Evolutionary conservation across 305 asterid species (phyloP).

Genomic region (Rubia balearica): DNA sequence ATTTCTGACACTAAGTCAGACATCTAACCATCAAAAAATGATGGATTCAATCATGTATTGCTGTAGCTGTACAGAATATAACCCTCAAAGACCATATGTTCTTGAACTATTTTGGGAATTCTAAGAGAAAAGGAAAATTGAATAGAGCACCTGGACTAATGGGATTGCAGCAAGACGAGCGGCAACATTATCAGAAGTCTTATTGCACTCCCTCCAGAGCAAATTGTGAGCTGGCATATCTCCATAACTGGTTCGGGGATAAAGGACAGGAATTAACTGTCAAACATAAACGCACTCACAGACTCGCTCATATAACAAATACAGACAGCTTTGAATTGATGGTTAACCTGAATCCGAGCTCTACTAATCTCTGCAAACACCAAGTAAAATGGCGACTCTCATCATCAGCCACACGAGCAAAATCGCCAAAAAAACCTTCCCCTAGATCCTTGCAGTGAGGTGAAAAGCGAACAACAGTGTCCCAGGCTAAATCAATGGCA

Average conservation of each 20-base stretch:
- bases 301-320: background rate
- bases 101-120: conserved; percentile 3
- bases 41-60: background rate
- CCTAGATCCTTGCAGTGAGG: conserved; percentile 60
- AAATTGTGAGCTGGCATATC: conserved; percentile 94
- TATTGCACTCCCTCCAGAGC: conserved; percentile 92
- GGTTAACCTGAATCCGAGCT: conserved; percentile 78
- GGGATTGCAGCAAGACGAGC: conserved; percentile 94
- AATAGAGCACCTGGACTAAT: conserved; percentile 62
- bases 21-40: background rate
- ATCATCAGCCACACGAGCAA: conserved; percentile 95
- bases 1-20: background rate
- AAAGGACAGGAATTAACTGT: conserved; percentile 15
- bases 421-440: conserved; percentile 85
- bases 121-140: background rate
- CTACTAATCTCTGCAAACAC: conserved; percentile 87
- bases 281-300: background rate
- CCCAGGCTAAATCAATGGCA: conserved; percentile 99
- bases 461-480: conserved; percentile 92
- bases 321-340: background rate
- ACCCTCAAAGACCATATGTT: background rate
- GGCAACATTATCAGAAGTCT: conserved; percentile 68
- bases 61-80: background rate
- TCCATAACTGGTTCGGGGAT: conserved; percentile 52
- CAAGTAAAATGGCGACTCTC: conserved; percentile 93